Evolutionary conservation across 2,329 filamentous ascomycete genomes (phyloP).

Genomic region (Paraconiothyrium brasiliense): DNA sequence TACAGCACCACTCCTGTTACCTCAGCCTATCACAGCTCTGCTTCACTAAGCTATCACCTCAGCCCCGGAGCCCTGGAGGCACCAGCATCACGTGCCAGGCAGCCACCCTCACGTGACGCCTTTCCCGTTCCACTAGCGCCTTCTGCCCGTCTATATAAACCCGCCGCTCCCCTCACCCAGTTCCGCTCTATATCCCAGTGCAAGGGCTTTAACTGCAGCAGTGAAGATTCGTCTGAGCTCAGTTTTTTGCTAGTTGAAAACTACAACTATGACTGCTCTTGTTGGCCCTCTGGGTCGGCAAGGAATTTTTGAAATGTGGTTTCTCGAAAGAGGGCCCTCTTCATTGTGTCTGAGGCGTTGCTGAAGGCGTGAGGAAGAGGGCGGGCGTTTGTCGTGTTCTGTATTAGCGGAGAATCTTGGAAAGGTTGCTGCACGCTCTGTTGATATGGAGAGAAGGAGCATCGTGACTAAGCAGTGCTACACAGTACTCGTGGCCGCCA

Average conservation of each 20-base stretch:
- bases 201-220: constrained; percentile 20
- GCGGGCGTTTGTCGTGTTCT: not conserved
- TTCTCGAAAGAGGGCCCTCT: constrained; percentile 1
- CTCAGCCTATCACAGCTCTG: too few species aligned
- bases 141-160: constrained; percentile 13
- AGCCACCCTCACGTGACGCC: not conserved
- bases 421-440: too few species aligned
- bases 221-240: constrained; percentile 24
- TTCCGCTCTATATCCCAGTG: constrained; percentile 16
- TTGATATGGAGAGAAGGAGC: too few species aligned
- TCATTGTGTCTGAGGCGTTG: constrained; percentile 14
- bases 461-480: too few species aligned
- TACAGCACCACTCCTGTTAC: too few species aligned
- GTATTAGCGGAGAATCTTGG: too few species aligned
- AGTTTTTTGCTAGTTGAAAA: constrained; percentile 89
- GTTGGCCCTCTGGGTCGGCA: constrained; percentile 70
- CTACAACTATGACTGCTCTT: constrained; percentile 76
- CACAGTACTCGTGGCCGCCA: too few species aligned
- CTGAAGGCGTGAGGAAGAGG: constrained; percentile 16
- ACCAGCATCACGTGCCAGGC: not conserved
- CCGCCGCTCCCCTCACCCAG: constrained; percentile 1
- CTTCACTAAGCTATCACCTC: too few species aligned
- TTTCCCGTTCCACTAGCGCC: not conserved
- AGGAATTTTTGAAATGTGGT: constrained; percentile 78
- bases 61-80: not conserved